A percentile compares a stretch with the other conserved stretches of the same genome.
phyloP scores from a whole-genome alignment of 257 asterid genomes.

The Jacaranda mimosifolia region DNA sequence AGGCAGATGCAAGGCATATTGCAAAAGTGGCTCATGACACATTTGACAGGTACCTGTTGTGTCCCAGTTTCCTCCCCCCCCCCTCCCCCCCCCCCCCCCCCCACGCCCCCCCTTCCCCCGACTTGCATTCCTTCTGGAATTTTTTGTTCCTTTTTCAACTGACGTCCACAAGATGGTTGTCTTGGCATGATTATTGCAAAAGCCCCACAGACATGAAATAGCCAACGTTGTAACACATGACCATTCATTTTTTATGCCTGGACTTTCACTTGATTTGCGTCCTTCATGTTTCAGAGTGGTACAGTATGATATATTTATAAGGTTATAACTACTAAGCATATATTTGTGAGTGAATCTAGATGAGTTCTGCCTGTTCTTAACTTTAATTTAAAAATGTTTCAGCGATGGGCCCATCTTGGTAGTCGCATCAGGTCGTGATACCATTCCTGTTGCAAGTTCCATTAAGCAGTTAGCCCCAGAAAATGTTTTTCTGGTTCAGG shows the following conservation, averaged over 20 bases:
- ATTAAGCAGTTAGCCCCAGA: constrained; percentile 74
- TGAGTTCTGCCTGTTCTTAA: constrained; percentile 31
- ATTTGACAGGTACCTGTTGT: constrained; percentile 57
- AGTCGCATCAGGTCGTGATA: constrained; percentile 91
- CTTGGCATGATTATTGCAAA: constrained; percentile 13
- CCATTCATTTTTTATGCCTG: constrained; percentile 6
- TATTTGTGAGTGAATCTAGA: constrained; percentile 16
- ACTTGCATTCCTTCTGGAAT: neutral
- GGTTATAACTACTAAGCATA: constrained; percentile 11
- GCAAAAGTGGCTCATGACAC: constrained; percentile 62
- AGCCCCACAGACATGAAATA: neutral
- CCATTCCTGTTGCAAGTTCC: constrained; percentile 71
- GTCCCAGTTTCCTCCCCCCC: too few species aligned
- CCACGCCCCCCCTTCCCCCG: too few species aligned
- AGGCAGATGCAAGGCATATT: constrained; percentile 68
- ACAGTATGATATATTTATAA: neutral
- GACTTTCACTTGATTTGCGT: constrained; percentile 15
- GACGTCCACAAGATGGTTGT: neutral
- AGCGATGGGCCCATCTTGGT: constrained; percentile 89
- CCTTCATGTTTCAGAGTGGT: neutral
- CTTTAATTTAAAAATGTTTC: constrained; percentile 37
- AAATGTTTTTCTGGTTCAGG: constrained; percentile 84
- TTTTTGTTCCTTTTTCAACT: constrained; percentile 1
- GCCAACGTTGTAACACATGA: constrained; percentile 18
- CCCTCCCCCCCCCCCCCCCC: too few species aligned